A percentile compares a stretch with the other conserved stretches of the same genome.
Conservation (phyloP, 257 asterid species). For the Buddleja alternifolia region DNA sequence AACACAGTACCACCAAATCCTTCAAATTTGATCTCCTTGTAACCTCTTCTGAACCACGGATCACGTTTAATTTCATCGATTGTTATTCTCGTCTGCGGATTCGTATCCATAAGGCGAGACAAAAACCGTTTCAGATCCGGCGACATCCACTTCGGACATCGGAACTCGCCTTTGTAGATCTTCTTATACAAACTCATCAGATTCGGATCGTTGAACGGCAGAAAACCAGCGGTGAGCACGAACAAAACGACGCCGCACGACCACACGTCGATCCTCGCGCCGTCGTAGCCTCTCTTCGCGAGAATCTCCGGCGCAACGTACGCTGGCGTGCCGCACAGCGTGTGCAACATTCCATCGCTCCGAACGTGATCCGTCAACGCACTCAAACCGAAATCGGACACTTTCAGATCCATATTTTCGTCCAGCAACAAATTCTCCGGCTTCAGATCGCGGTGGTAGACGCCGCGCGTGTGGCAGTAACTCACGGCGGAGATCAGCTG, state of each 20-base stretch:
- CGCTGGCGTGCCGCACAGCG: conserved; percentile 96
- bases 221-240: conserved; percentile 64
- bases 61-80: conserved; percentile 71
- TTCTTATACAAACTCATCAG: conserved; percentile 62
- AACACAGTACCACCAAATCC: conserved; percentile 5
- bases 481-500: conserved; percentile 78
- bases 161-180: conserved; percentile 82
- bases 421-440: conserved; percentile 85
- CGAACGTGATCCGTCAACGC: conserved; percentile 65
- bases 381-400: conserved; percentile 89
- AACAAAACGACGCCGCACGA: conserved; percentile 71
- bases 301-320: conserved; percentile 96
- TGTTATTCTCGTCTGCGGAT: conserved; percentile 70
- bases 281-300: conserved; percentile 81
- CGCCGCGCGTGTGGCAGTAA: conserved; percentile 80
- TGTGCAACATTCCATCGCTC: conserved; percentile 71
- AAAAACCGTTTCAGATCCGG: conserved; percentile 70
- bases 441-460: conserved; percentile 85
- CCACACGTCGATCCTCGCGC: conserved; percentile 83
- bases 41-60: conserved; percentile 81
- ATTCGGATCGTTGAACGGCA: conserved; percentile 77
- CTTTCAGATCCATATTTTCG: conserved; percentile 76
- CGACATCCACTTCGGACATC: conserved; percentile 90
- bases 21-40: conserved; percentile 25
- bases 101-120: conserved; percentile 65